Evolutionary conservation across 768 basidiomycete genomes (phyloP), one percentile per base, ranked within the genome.

Genomic region (Suillus ampliporus): DNA sequence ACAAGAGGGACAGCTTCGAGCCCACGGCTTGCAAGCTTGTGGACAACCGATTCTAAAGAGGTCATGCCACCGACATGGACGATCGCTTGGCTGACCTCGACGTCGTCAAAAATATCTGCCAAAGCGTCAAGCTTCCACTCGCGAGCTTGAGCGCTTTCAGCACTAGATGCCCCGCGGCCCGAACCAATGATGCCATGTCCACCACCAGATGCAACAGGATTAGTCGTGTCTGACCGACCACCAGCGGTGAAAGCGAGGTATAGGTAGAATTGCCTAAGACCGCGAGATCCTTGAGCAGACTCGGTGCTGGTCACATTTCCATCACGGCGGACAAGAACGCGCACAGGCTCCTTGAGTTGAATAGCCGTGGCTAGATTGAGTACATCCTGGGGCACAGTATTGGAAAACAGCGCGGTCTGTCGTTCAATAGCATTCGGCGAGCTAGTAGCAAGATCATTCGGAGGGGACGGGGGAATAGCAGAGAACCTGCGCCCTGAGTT

Each of bases 381-480:
- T 13, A 99, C 97, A 72, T 99, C 97, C 73, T 97, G 95, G 17
- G 95, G 97, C 19, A 97, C 96, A 3, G 97, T 99, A 74, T 99
- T 99, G 41, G 95, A 97, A 77, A 98, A 98, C n/a, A 94, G 81
- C 8, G 92, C 94, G 5, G 94, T 94, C 76, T 96, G 95, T 28
- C 95, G 89, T 67, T 96, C 94, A 52, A 90, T 83, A 1, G 72
- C 64, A 38, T 60, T 57, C 14, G 70, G 34, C 26, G 80, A 65
- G n/a, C 69, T 77, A 23, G 70, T 71, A 37, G 71, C 68, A 52
- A 67, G 68, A 21, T 80, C 78, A 23, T 79, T 80, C 15, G 78
- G 81, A 13, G 86, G 81, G 35, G 86, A 76, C 3, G 79, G 66
- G 15, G 82, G 77, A 31, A 88, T 78, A 21, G 82, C 68, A 48